These are phyloP conservation scores for Backusella parvicylindrica DNA, from an alignment of 192 early-diverging fungal genomes.

Conservation along the genomic window DNA sequence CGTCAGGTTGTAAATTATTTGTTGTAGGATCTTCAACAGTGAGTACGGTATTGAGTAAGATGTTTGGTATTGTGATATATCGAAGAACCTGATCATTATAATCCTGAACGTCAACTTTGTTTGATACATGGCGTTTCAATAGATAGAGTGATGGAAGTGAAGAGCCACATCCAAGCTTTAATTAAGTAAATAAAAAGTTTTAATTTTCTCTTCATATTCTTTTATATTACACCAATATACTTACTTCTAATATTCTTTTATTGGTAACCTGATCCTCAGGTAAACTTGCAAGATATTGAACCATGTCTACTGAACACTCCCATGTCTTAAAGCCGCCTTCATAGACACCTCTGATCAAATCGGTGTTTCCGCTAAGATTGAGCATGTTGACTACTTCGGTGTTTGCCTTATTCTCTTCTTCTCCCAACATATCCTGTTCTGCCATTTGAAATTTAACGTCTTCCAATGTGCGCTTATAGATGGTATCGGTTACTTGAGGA, in stretches of 20 bases:
- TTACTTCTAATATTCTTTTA: slow-evolving; percentile 55
- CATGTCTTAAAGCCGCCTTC: slow-evolving; percentile 97
- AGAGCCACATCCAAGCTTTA: slow-evolving; percentile 87
- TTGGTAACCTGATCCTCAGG: slow-evolving; percentile 25
- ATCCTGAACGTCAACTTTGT: slow-evolving; percentile 82
- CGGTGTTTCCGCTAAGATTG: slow-evolving; percentile 50
- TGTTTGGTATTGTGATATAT: slow-evolving; percentile 89
- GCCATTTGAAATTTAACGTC: slow-evolving; percentile 87
- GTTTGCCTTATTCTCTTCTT: slow-evolving; percentile 11
- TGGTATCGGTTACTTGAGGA: slow-evolving; percentile 4
- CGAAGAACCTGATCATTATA: slow-evolving; percentile 89
- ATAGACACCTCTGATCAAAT: slow-evolving; percentile 88
- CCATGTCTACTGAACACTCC: slow-evolving; percentile 91
- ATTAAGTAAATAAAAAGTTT: neutral
- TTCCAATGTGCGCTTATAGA: slow-evolving; percentile 70
- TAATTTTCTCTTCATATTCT: too few species aligned
- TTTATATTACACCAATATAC: neutral
- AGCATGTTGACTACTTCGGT: slow-evolving; percentile 34
- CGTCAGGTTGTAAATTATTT: neutral
- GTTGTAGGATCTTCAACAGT: slow-evolving; percentile 25
- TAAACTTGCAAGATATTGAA: slow-evolving; percentile 59
- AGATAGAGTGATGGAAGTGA: slow-evolving; percentile 81
- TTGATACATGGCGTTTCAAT: slow-evolving; percentile 44
- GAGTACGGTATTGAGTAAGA: slow-evolving; percentile 73
- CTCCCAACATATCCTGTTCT: slow-evolving; percentile 63